phyloP scores from a whole-genome alignment of 1,139 yeast genomes.

The Dujonia santamariae region DNA sequence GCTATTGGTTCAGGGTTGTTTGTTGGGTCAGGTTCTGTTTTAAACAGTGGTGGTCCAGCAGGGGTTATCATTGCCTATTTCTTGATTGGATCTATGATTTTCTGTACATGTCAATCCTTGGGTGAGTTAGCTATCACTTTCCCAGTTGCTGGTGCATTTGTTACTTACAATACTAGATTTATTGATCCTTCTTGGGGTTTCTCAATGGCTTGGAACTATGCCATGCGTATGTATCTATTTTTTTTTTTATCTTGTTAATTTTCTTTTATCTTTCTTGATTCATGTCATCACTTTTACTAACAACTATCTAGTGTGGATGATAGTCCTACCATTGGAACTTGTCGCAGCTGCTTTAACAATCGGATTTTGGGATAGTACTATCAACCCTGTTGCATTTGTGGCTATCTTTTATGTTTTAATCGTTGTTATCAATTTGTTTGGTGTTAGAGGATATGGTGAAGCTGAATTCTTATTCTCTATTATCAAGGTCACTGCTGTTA shows the following conservation, averaged over 20 bases:
- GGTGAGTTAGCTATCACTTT: slow-evolving; percentile 39
- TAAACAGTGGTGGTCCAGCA: slow-evolving; percentile 35
- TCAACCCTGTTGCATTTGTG: slow-evolving; percentile 30
- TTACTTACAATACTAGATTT: slow-evolving; percentile 35
- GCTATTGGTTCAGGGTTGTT: slow-evolving; percentile 43
- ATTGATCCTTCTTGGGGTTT: slow-evolving; percentile 37
- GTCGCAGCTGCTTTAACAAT: slow-evolving; percentile 39
- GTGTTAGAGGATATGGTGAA: slow-evolving; percentile 37
- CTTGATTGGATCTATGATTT: slow-evolving; percentile 28
- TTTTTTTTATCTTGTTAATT: slow-evolving; percentile 36
- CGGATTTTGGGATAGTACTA: slow-evolving; percentile 24
- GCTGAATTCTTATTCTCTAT: slow-evolving; percentile 29
- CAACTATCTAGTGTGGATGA: no score
- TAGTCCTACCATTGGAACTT: slow-evolving; percentile 30
- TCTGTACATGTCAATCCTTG: slow-evolving; percentile 32
- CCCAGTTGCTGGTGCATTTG: slow-evolving; percentile 40
- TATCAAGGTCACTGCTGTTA: slow-evolving; percentile 29
- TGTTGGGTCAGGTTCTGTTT: slow-evolving; percentile 31
- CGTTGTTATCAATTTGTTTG: slow-evolving; percentile 28
- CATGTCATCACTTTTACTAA: no score
- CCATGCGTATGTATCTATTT: no score
- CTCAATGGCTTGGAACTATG: slow-evolving; percentile 44
- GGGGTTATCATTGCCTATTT: slow-evolving; percentile 32
- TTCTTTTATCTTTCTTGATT: no score
- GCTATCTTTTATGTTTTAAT: slow-evolving; percentile 29